A percentile compares a stretch with the other conserved stretches of the same genome.
These are phyloP conservation scores for Sarocladium brachiariae DNA, from an alignment of 2,329 filamentous ascomycete species.

Conservation along the genomic window DNA sequence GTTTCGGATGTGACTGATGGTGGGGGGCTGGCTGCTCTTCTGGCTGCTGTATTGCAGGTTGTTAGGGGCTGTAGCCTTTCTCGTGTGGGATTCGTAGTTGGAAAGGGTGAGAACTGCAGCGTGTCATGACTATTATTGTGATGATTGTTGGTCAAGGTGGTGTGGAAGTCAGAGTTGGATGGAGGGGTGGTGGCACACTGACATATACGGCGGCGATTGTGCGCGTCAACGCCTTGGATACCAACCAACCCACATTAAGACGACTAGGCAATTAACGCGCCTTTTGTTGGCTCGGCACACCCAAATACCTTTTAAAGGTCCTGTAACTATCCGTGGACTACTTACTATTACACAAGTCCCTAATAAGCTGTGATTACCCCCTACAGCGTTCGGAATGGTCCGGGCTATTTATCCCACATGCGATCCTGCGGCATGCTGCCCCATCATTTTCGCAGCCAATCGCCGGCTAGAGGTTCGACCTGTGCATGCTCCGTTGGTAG, in stretches of 20 bases:
- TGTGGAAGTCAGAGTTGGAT: not conserved
- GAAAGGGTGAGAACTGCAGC: constrained; percentile 2
- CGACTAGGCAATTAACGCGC: not conserved
- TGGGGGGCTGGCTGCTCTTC: not conserved
- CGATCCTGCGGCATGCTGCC: not conserved
- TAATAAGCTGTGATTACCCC: too few relatives aligned
- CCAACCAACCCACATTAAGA: not conserved
- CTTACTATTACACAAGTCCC: too few relatives aligned
- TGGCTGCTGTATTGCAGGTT: not conserved
- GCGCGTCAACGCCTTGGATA: constrained; percentile 1
- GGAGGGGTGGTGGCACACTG: constrained; percentile 7
- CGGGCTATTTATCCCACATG: constrained; percentile 4
- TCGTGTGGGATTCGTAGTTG: not conserved
- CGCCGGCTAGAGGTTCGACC: constrained; percentile 10
- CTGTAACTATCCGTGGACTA: too few relatives aligned
- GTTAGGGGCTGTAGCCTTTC: constrained; percentile 9
- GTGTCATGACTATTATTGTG: constrained; percentile 4
- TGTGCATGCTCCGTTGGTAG: constrained; percentile 8
- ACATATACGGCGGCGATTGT: not conserved
- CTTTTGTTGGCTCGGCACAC: not conserved
- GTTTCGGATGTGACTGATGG: not conserved
- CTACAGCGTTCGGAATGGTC: not conserved
- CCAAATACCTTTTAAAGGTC: not conserved
- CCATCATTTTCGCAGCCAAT: constrained; percentile 15
- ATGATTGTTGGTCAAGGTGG: not conserved